A percentile compares a stretch with the other conserved stretches of the same genome.
Conservation (phyloP, 1,284 basidiomycete species). For the Marasmius tenuissimus region DNA sequence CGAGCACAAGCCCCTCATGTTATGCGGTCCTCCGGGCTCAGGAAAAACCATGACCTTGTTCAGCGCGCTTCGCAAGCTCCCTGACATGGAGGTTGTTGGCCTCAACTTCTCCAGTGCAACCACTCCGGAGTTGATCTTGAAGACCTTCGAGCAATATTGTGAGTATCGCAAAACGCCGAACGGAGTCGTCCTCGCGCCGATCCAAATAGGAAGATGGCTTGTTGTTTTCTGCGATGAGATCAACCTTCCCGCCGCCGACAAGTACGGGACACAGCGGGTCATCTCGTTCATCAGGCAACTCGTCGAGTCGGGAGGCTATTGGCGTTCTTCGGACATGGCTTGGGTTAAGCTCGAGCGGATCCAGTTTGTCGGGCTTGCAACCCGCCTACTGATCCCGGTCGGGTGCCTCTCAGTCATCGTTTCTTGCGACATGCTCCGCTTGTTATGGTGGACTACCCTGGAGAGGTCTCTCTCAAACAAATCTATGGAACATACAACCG, state of each 20-base stretch:
- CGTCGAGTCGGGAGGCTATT: constrained; percentile 94
- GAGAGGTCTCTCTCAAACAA: constrained; percentile 95
- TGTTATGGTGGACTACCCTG: constrained; percentile 99
- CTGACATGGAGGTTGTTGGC: constrained; percentile 98
- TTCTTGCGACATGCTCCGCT: constrained; percentile 98
- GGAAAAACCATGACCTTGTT: constrained; percentile 99
- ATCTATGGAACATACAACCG: constrained; percentile 99
- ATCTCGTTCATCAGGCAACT: constrained; percentile 98
- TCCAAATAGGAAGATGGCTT: constrained; percentile 96
- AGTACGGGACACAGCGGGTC: constrained; percentile 98
- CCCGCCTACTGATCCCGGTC: constrained; percentile 99
- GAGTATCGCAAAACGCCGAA: constrained; percentile 99
- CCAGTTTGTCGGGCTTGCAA: constrained; percentile 99
- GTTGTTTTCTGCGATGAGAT: constrained; percentile 99
- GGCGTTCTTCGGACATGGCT: constrained; percentile 91
- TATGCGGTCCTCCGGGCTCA: constrained; percentile 98
- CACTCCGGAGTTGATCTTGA: constrained; percentile 95
- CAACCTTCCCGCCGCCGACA: constrained; percentile 95
- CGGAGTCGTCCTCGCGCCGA: constrained; percentile 90
- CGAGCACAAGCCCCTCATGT: constrained; percentile 97
- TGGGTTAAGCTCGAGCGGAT: constrained; percentile 99
- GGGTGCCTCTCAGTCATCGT: constrained; percentile 95
- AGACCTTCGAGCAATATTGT: constrained; percentile 99
- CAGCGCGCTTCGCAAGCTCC: constrained; percentile 95
- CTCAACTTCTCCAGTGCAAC: constrained; percentile 99